These are phyloP conservation scores for Cystofilobasidium macerans DNA, from an alignment of 768 basidiomycete species.

Conservation along the genomic window DNA sequence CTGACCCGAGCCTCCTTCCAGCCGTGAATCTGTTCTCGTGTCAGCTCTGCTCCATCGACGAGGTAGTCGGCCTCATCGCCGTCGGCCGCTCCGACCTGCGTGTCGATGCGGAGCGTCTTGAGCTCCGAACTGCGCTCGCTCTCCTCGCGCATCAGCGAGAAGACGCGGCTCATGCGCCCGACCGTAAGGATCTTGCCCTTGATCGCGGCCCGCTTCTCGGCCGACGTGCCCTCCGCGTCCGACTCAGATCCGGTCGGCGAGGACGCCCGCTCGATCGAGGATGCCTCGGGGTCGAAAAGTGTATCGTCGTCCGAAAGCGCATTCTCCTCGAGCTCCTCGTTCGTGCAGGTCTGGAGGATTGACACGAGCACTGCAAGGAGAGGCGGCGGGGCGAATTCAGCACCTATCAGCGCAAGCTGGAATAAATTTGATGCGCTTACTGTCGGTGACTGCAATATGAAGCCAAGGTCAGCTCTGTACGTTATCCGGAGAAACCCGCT, in stretches of 20 bases:
- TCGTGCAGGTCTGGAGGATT: conserved; percentile 86
- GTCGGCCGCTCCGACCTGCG: conserved; percentile 51
- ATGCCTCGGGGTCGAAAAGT: conserved; percentile 21
- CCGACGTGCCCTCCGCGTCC: conserved; percentile 35
- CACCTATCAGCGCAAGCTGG: background rate
- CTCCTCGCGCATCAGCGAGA: conserved; percentile 88
- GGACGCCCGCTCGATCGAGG: conserved; percentile 27
- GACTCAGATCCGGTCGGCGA: conserved; percentile 31
- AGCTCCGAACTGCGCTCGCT: conserved; percentile 94
- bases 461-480: background rate
- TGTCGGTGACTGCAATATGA: conserved; percentile 69
- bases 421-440: background rate
- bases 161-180: conserved; percentile 89
- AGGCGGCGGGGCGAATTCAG: background rate
- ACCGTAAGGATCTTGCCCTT: conserved; percentile 98
- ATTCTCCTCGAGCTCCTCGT: conserved; percentile 87
- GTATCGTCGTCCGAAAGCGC: conserved; percentile 46
- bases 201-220: conserved; percentile 77
- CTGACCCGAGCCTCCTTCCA: conserved; percentile 86
- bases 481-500: background rate
- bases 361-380: conserved; percentile 61
- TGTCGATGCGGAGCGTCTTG: conserved; percentile 54
- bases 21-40: conserved; percentile 82
- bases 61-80: conserved; percentile 55
- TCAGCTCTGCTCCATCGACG: conserved; percentile 82